phyloP scores from a whole-genome alignment of 2,329 filamentous ascomycete species.

The Alternaria viburni region DNA sequence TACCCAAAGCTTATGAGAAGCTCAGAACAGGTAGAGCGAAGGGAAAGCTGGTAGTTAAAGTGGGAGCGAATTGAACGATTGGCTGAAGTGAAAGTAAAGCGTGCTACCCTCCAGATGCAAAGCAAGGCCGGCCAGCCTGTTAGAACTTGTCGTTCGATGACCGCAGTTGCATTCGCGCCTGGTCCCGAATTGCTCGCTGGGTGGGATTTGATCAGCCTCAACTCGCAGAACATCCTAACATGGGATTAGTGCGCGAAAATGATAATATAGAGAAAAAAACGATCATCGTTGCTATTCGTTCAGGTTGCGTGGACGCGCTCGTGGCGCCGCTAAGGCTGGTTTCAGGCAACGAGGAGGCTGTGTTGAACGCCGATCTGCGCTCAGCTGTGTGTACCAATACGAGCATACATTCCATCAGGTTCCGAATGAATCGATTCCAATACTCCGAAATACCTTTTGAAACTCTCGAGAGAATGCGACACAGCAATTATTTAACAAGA shows the following conservation, averaged over 20 bases:
- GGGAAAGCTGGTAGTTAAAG: slow-evolving; percentile 62
- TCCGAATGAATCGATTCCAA: neutral
- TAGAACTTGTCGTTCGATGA: neutral
- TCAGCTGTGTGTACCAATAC: neutral
- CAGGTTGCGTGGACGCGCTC: neutral
- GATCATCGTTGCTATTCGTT: neutral
- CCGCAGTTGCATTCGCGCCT: neutral
- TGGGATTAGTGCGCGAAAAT: neutral
- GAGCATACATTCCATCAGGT: neutral
- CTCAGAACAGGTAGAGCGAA: slow-evolving; percentile 60
- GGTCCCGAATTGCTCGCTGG: neutral
- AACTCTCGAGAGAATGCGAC: too few relatives aligned
- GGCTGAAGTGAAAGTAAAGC: neutral
- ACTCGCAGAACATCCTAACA: neutral
- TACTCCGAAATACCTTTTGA: neutral
- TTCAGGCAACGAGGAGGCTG: neutral
- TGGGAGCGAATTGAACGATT: neutral
- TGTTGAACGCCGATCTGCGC: neutral
- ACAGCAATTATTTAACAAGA: too few relatives aligned
- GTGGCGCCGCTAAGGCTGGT: neutral
- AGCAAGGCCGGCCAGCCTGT: neutral
- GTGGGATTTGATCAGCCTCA: neutral
- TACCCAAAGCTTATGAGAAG: slow-evolving; percentile 61
- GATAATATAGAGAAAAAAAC: neutral
- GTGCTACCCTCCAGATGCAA: neutral